Evolutionary conservation across 495 filamentous ascomycete genomes (phyloP).

Genomic region (Elaphomyces granulatus): DNA sequence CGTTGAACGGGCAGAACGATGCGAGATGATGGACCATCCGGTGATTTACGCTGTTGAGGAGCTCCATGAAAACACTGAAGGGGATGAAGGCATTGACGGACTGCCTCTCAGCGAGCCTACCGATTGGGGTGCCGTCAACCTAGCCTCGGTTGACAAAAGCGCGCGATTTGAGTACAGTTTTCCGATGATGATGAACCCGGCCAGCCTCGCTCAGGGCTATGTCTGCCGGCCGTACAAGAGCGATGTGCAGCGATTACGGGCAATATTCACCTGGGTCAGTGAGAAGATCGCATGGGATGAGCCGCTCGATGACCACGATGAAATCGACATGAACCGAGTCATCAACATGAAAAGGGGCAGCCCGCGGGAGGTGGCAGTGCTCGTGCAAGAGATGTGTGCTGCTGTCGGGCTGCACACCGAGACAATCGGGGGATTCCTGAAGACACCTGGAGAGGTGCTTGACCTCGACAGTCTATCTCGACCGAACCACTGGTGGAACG

Average conservation of each 20-base stretch:
- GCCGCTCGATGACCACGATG: constrained; percentile 56
- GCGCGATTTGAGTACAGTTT: constrained; percentile 79
- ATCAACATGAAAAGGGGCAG: constrained; percentile 74
- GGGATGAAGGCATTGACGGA: constrained; percentile 80
- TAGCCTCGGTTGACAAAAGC: constrained; percentile 85
- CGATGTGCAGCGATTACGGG: constrained; percentile 81
- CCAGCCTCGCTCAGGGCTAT: constrained; percentile 76
- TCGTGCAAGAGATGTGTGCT: constrained; percentile 86
- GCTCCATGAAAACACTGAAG: constrained; percentile 70
- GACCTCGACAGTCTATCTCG: constrained; percentile 57
- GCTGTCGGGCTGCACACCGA: constrained; percentile 82
- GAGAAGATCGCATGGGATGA: constrained; percentile 97
- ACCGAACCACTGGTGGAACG: constrained; percentile 98
- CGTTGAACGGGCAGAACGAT: constrained; percentile 73
- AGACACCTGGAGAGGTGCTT: constrained; percentile 69
- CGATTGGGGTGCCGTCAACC: constrained; percentile 65
- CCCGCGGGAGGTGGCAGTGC: constrained; percentile 76
- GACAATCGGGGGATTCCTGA: constrained; percentile 75
- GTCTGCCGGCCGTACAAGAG: constrained; percentile 90
- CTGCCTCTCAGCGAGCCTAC: constrained; percentile 67
- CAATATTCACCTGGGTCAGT: constrained; percentile 93
- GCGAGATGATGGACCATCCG: constrained; percentile 86
- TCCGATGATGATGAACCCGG: constrained; percentile 77
- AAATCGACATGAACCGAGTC: constrained; percentile 65
- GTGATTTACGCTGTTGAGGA: constrained; percentile 81